Evolutionary conservation across 2,329 filamentous ascomycete species (phyloP).

Genomic region (Phialocephala sp.): DNA sequence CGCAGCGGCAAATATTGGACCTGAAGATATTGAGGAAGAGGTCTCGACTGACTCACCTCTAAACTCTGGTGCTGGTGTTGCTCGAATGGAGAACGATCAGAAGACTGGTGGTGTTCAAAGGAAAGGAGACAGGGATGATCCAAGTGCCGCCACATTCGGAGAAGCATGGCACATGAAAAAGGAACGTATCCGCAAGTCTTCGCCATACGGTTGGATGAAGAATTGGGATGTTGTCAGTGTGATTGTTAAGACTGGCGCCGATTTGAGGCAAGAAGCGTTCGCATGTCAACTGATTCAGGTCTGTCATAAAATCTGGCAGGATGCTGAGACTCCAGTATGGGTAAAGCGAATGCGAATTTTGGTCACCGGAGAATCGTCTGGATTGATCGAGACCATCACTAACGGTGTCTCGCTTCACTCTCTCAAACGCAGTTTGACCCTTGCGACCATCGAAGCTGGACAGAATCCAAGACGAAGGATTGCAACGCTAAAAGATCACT

Average conservation of each 20-base stretch:
- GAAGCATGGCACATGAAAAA: constrained; percentile 87
- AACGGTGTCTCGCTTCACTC: constrained; percentile 89
- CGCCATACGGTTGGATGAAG: constrained; percentile 87
- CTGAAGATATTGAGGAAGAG: constrained; percentile 62
- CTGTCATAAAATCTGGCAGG: constrained; percentile 81
- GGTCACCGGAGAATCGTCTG: constrained; percentile 83
- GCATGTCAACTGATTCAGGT: constrained; percentile 84
- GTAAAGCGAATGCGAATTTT: constrained; percentile 87
- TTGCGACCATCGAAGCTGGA: constrained; percentile 74
- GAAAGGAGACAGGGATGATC: constrained; percentile 83
- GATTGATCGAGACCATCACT: constrained; percentile 86
- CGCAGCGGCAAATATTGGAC: constrained; percentile 52
- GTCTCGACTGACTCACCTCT: constrained; percentile 48
- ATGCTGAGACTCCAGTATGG: constrained; percentile 79
- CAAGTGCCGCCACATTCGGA: constrained; percentile 84
- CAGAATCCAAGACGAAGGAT: constrained; percentile 77
- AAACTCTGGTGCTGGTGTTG: constrained; percentile 75
- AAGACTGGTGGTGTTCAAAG: constrained; percentile 84
- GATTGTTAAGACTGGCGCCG: constrained; percentile 85
- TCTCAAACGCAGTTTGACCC: constrained; percentile 79
- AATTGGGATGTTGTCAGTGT: constrained; percentile 89
- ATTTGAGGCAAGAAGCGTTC: constrained; percentile 84
- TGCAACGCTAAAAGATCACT: constrained; percentile 82
- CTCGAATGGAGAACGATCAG: constrained; percentile 87
- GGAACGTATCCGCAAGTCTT: constrained; percentile 81